Percentiles rank a stretch among this genome's conserved stretches.
These are phyloP conservation scores for Fusarium sp. DNA, from an alignment of 2,329 filamentous ascomycete species.

Conservation along the genomic window DNA sequence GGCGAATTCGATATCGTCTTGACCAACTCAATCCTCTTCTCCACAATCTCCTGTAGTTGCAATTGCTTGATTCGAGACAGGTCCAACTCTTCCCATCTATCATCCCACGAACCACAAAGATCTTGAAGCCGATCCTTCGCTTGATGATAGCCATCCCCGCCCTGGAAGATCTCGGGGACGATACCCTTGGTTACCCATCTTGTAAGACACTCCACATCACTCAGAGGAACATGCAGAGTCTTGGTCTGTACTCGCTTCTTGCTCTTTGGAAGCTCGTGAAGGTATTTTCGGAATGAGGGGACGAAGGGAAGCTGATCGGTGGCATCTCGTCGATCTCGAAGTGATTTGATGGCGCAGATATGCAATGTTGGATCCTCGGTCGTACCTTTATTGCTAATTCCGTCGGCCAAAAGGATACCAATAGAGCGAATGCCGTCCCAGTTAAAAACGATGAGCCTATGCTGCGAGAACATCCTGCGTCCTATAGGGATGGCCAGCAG, in stretches of 20 bases:
- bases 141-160: constrained; percentile 61
- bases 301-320: constrained; percentile 91
- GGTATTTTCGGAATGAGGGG: constrained; percentile 74
- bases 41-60: constrained; percentile 81
- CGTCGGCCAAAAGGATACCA: constrained; percentile 84
- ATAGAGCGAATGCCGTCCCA: constrained; percentile 86
- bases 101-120: constrained; percentile 80
- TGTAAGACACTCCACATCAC: constrained; percentile 88
- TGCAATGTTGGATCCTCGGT: constrained; percentile 76
- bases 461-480: constrained; percentile 80
- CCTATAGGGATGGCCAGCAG: constrained; percentile 86
- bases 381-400: constrained; percentile 71
- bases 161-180: constrained; percentile 69
- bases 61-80: constrained; percentile 86
- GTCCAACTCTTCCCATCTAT: constrained; percentile 87
- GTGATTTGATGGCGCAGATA: constrained; percentile 80
- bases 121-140: constrained; percentile 78
- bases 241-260: constrained; percentile 77
- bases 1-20: constrained; percentile 72
- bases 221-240: constrained; percentile 76
- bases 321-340: constrained; percentile 77
- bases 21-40: constrained; percentile 75
- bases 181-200: constrained; percentile 72
- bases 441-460: constrained; percentile 85
- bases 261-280: constrained; percentile 75